phyloP scores from a whole-genome alignment of 805 yeast species.

The Myxozyma nipponensis region DNA sequence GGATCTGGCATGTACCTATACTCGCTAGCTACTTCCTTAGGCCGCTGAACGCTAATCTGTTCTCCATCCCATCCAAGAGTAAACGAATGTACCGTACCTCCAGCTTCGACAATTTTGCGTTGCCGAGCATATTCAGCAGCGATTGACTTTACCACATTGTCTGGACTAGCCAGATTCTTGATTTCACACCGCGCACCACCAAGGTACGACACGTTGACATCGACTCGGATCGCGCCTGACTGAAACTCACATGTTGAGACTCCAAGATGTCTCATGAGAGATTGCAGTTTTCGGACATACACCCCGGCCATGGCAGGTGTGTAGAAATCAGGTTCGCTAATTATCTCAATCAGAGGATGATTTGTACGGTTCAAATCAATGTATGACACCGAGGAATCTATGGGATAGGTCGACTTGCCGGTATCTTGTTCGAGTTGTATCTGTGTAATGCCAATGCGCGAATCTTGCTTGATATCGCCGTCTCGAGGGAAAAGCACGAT shows the following conservation, averaged over 20 bases:
- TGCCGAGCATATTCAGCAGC: constrained; percentile 58
- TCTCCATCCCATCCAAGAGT: constrained; percentile 92
- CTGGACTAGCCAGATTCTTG: constrained; percentile 80
- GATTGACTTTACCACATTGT: constrained; percentile 75
- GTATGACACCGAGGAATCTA: constrained; percentile 35
- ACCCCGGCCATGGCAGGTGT: constrained; percentile 63
- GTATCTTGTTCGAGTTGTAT: constrained; percentile 87
- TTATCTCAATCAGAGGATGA: constrained; percentile 83
- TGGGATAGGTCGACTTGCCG: constrained; percentile 24
- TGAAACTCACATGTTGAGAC: constrained; percentile 90
- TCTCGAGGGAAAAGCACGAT: constrained; percentile 53
- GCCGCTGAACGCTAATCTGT: constrained; percentile 61
- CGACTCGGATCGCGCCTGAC: constrained; percentile 92
- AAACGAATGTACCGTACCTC: constrained; percentile 46
- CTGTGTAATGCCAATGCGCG: constrained; percentile 64
- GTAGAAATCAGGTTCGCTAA: constrained; percentile 82
- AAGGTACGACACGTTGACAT: constrained; percentile 81
- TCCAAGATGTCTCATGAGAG: constrained; percentile 59
- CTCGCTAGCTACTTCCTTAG: constrained; percentile 78
- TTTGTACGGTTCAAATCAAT: constrained; percentile 83
- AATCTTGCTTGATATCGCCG: constrained; percentile 40
- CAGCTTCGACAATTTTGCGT: constrained; percentile 44
- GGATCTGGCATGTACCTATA: constrained; percentile 95
- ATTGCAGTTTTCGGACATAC: constrained; percentile 77
- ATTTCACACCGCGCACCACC: constrained; percentile 72